Evolutionary conservation across 2,329 filamentous ascomycete species (phyloP), one percentile per base, ranked within the genome.

Genomic region (Neoarthrinium moseri): DNA sequence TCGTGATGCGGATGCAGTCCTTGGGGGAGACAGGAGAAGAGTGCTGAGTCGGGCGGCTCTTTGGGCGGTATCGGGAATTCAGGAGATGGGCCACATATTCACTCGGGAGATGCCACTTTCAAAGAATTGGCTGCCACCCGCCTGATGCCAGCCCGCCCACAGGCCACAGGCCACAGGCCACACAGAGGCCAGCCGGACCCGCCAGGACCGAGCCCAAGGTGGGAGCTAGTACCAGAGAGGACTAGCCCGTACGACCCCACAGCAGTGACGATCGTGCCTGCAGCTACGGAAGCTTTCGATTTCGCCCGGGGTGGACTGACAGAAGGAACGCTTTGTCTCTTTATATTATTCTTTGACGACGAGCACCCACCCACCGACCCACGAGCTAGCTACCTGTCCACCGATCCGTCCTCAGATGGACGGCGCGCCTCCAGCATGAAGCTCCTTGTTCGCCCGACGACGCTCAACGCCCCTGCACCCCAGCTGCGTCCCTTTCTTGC

Each of bases 351-450:
- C 8, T 8, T 29, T 29, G 26, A 29, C 8, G 26, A 29, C 26
- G 26, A 29, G n/a, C 8, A 11, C n/a, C 21, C 4, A 22, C 13
- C 6, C 35, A 23, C 17, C 3, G 15, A 17, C 21, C 30, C n/a
- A n/a, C 13, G 5, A 27, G n/a, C 24, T 4, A 26, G 12, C 17
- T 13, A 32, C 29, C 6, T 32, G 17, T 35, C 33, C 17, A 13
- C 22, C 17, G 11, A 24, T 20, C 20, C 5, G 17, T 10, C 12
- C 15, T 43, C 66, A 58, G 53, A 68, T 68, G 64, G 62, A 56
- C 55, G 42, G 39, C 44, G 58, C 61, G 43, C 63, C 62, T 48
- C 66, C 70, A 71, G 62, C 59, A 78, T 77, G 71, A 78, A 74
- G 60, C 64, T 68, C 47, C 56, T 51, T 66, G 59, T 54, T 57